phyloP scores from a whole-genome alignment of 2,329 filamentous ascomycete genomes.

The Penicillium sclerotigenum region DNA sequence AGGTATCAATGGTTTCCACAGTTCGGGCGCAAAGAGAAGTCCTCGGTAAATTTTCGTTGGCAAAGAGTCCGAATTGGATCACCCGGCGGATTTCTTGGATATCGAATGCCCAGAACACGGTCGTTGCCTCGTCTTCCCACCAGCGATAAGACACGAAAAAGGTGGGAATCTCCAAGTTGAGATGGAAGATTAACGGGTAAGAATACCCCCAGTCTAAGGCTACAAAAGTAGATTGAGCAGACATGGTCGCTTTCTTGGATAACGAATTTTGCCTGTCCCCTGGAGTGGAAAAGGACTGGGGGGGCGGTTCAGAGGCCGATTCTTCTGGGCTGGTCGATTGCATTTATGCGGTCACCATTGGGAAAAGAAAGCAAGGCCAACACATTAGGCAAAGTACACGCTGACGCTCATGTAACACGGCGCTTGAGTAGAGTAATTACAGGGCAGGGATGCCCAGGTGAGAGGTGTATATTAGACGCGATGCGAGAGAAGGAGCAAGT shows the following conservation, averaged over 20 bases:
- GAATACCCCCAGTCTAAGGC: slow-evolving; percentile 17
- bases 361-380: slow-evolving; percentile 2
- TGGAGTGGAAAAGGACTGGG: slow-evolving; percentile 1
- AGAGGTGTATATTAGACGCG: neutral
- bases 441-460: neutral
- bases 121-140: slow-evolving; percentile 43
- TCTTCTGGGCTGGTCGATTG: slow-evolving; percentile 15
- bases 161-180: slow-evolving; percentile 30
- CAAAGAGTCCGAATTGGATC: slow-evolving; percentile 39
- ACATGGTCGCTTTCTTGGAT: slow-evolving; percentile 8
- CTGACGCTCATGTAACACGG: slow-evolving; percentile 15
- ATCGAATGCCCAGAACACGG: slow-evolving; percentile 40
- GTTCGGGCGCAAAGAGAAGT: slow-evolving; percentile 34
- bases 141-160: slow-evolving; percentile 36
- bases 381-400: slow-evolving; percentile 12
- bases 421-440: slow-evolving; percentile 9
- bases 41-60: slow-evolving; percentile 36
- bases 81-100: slow-evolving; percentile 36
- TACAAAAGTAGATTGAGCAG: neutral
- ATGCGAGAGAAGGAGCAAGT: neutral
- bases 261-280: neutral
- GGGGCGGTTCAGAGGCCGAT: slow-evolving; percentile 8
- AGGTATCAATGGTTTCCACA: slow-evolving; percentile 31
- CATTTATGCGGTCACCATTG: slow-evolving; percentile 17
- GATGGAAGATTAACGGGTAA: slow-evolving; percentile 33